phyloP scores from a whole-genome alignment of 108 stramenopile species.

The Fistulifera pelliculosa region DNA sequence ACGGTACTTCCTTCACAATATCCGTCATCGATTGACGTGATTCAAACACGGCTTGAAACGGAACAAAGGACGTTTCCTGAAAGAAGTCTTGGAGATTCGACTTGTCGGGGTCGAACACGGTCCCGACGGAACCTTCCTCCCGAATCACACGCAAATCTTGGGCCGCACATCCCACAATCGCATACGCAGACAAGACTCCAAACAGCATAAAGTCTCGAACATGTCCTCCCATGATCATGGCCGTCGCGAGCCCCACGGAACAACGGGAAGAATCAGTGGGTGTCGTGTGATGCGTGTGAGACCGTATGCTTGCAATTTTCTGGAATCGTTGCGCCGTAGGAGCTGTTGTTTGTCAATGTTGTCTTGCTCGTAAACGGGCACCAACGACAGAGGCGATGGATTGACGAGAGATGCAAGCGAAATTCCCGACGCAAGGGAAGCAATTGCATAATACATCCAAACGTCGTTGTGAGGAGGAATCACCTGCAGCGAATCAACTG shows the following conservation, averaged over 20 bases:
- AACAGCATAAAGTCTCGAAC: slow-evolving; percentile 32
- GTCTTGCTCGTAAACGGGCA: neutral
- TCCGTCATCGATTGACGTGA: slow-evolving; percentile 27
- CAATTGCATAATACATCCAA: slow-evolving; percentile 2
- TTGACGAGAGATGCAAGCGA: slow-evolving; percentile 43
- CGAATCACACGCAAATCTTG: slow-evolving; percentile 47
- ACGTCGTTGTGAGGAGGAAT: slow-evolving; percentile 3
- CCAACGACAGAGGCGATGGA: slow-evolving; percentile 22
- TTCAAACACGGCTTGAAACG: slow-evolving; percentile 38
- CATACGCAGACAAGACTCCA: slow-evolving; percentile 36
- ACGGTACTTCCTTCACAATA: slow-evolving; percentile 26
- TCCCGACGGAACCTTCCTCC: slow-evolving; percentile 53
- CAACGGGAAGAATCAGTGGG: slow-evolving; percentile 49
- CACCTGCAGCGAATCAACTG: neutral
- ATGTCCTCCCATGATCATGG: slow-evolving; percentile 26
- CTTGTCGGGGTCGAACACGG: slow-evolving; percentile 24
- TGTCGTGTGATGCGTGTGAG: slow-evolving; percentile 47
- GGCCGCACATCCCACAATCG: slow-evolving; percentile 36
- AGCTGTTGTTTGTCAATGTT: slow-evolving; percentile 2
- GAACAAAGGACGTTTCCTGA: slow-evolving; percentile 38
- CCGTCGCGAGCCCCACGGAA: slow-evolving; percentile 45
- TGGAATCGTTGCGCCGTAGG: slow-evolving; percentile 22
- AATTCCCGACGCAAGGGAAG: slow-evolving; percentile 25
- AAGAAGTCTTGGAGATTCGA: slow-evolving; percentile 23
- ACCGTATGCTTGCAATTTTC: slow-evolving; percentile 33